These are phyloP conservation scores for Debaryomyces coudertii DNA, from an alignment of 1,139 yeast species.

Conservation along the genomic window DNA sequence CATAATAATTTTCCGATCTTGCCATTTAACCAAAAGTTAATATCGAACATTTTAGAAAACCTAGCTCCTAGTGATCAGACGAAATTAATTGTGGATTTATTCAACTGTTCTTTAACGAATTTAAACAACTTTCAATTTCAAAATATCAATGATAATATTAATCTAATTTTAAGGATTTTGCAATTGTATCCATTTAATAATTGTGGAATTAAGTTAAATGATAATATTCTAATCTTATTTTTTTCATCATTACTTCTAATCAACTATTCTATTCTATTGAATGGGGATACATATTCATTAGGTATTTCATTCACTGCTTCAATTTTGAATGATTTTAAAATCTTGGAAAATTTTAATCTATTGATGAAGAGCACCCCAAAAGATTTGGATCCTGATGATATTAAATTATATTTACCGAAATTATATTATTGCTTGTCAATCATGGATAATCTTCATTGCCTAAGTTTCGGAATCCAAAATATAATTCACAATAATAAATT, in stretches of 20 bases:
- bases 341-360: constrained; percentile 42
- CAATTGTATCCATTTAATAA: constrained; percentile 47
- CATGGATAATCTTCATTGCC: constrained; percentile 58
- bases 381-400: constrained; percentile 35
- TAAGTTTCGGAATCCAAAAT: constrained; percentile 62
- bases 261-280: constrained; percentile 58
- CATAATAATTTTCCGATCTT: constrained; percentile 62
- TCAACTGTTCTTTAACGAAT: constrained; percentile 53
- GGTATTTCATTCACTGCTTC: constrained; percentile 58
- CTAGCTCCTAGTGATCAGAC: constrained; percentile 30
- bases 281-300: constrained; percentile 59
- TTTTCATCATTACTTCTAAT: constrained; percentile 53
- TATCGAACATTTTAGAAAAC: constrained; percentile 20
- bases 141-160: constrained; percentile 33
- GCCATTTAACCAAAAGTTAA: constrained; percentile 46
- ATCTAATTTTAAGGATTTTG: constrained; percentile 44
- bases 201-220: constrained; percentile 26
- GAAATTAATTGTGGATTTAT: constrained; percentile 49
- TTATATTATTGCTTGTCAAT: constrained; percentile 51
- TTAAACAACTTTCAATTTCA: constrained; percentile 43
- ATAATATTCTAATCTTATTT: constrained; percentile 38
- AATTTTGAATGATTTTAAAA: constrained; percentile 60
- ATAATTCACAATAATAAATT: constrained; percentile 21
- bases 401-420: constrained; percentile 49
- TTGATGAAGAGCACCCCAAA: constrained; percentile 17